Evolutionary conservation across 768 basidiomycete genomes (phyloP).

Genomic region (Mycena rosella): DNA sequence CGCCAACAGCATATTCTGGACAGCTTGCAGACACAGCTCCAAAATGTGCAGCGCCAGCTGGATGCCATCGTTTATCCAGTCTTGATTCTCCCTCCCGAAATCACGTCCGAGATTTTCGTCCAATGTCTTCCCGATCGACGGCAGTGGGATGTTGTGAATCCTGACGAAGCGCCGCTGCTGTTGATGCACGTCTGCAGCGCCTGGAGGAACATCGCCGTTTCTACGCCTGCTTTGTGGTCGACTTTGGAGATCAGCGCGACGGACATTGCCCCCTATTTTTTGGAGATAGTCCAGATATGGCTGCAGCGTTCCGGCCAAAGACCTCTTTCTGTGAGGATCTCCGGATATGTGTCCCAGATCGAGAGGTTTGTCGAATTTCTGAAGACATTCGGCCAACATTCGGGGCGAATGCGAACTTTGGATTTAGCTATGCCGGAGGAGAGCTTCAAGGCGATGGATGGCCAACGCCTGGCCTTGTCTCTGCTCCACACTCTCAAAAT

Average conservation of each 20-base stretch:
- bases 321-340: slow-evolving; percentile 9
- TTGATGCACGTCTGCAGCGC: no score
- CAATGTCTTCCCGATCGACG: not conserved
- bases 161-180: not conserved
- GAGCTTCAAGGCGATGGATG: not conserved
- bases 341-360: not conserved
- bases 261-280: not conserved
- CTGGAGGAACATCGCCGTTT: no score
- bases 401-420: not conserved
- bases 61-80: slow-evolving; percentile 15
- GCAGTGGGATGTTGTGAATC: not conserved
- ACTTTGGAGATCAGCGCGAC: no score
- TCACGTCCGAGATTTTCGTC: slow-evolving; percentile 25
- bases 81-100: slow-evolving; percentile 20
- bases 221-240: no score
- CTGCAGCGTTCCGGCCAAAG: slow-evolving; percentile 1
- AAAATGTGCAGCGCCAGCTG: slow-evolving; percentile 8
- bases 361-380: not conserved
- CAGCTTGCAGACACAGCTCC: no score
- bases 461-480: not conserved
- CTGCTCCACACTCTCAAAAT: slow-evolving; percentile 8
- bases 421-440: not conserved
- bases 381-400: not conserved
- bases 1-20: not conserved
- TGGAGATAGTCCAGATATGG: not conserved